These are phyloP conservation scores for Tylopilus plumbeoviolaceoides DNA, from an alignment of 768 basidiomycete genomes.

Conservation along the genomic window DNA sequence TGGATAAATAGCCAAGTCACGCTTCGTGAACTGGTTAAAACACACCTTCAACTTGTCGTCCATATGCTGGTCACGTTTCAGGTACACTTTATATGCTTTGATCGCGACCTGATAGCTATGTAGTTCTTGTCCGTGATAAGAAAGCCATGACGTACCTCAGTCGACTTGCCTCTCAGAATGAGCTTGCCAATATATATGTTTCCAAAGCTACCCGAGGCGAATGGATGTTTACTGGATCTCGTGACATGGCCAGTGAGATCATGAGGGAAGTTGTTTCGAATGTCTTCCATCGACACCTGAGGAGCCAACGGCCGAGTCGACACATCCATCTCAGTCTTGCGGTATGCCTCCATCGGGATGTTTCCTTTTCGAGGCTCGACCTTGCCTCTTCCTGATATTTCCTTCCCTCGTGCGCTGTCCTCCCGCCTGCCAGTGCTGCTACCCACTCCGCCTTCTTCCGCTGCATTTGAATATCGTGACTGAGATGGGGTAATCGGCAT, in stretches of 20 bases:
- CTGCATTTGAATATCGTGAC: neutral
- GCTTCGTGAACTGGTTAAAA: neutral
- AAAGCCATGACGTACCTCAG: neutral
- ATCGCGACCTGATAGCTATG: neutral
- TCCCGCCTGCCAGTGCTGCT: neutral
- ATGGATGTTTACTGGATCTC: neutral
- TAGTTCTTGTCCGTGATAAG: neutral
- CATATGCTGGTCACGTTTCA: neutral
- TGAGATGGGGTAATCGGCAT: neutral
- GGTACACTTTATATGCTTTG: neutral
- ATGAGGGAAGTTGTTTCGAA: neutral
- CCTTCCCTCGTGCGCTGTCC: neutral
- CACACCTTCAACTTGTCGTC: neutral
- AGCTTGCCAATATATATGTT: neutral
- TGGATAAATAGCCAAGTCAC: neutral
- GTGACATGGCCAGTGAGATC: constrained; percentile 1
- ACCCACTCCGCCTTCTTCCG: neutral
- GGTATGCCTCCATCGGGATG: neutral
- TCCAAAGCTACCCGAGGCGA: neutral
- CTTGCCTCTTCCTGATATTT: neutral
- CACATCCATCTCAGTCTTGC: neutral
- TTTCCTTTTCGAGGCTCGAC: neutral
- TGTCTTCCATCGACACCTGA: neutral
- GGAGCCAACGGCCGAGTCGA: no score
- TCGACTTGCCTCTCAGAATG: neutral